Conservation (phyloP, 2,329 filamentous ascomycete genomes). For the Nothophaeocryptopus gaeumannii region DNA sequence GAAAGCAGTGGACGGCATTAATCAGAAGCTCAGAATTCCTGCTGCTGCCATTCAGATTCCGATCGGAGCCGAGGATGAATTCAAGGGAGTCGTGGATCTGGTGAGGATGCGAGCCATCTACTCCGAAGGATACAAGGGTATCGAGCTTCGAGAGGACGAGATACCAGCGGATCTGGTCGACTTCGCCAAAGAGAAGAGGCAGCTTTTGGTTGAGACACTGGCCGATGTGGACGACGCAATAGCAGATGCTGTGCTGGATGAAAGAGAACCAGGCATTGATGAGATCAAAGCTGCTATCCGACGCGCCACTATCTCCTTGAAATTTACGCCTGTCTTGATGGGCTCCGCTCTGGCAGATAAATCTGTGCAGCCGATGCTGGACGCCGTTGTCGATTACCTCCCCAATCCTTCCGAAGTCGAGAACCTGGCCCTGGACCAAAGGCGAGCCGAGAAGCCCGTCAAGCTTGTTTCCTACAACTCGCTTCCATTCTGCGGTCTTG, state of each 20-base stretch:
- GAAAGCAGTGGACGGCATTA: conserved; percentile 97
- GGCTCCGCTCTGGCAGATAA: conserved; percentile 93
- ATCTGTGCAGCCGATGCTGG: conserved; percentile 91
- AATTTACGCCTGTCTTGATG: conserved; percentile 95
- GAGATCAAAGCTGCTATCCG: conserved; percentile 94
- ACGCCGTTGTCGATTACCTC: conserved; percentile 92
- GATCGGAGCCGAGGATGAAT: conserved; percentile 87
- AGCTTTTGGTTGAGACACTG: conserved; percentile 85
- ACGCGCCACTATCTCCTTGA: conserved; percentile 79
- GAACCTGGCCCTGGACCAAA: conserved; percentile 83
- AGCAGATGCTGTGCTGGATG: conserved; percentile 89
- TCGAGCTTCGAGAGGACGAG: conserved; percentile 72
- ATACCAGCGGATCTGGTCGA: conserved; percentile 76
- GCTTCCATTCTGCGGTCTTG: conserved; percentile 88
- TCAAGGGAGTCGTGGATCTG: conserved; percentile 88
- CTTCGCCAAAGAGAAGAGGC: conserved; percentile 77
- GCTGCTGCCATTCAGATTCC: conserved; percentile 93
- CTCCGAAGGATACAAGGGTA: conserved; percentile 78
- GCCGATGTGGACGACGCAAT: conserved; percentile 98
- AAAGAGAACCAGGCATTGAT: conserved; percentile 70
- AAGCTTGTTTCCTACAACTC: conserved; percentile 91
- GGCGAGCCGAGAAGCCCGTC: conserved; percentile 73
- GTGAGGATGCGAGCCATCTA: conserved; percentile 91
- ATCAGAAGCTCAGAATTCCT: conserved; percentile 87
- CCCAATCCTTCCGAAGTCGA: conserved; percentile 87